Base-by-base conservation (phyloP, 1,284 basidiomycete species). In the Exobasidium rhododendri region DNA sequence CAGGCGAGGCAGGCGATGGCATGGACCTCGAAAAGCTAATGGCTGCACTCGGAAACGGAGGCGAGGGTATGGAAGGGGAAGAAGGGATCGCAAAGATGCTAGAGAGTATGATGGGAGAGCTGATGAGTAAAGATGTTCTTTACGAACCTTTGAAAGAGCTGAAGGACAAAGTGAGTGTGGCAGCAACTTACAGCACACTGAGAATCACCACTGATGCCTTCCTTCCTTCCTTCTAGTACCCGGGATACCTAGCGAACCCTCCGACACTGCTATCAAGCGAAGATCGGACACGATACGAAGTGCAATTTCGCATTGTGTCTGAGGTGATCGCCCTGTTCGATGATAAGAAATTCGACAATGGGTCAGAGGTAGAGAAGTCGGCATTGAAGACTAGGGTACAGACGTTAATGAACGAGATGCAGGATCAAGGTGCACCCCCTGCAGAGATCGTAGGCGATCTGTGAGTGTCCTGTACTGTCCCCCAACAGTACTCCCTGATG, bases 101-200 rank as follows among this genome's bases (percentile, higher is more conserved):
- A 24, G 92, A 97, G 79, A 86, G 83, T 44, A 91, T 97, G 89
- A 92, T 94, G 93, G 85, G 86, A 17, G 88, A 93, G 77, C 84
- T 98, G 51, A 92, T 98, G 91, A 88, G 87, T 80, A 93, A 92
- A 78, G 92, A 97, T 1, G 85, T 97, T 10, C 82, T 96, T 20
- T 91, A 97, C 74, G 93, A 96, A 68, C 94, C 94, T 0, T 81
- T 97, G 73, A 89, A 89, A 70, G 94, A 97, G 77, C 82, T 98
- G 31, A 84, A 86, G 17, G 86, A 89, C 17, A 92, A 93, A 82
- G 93, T 90, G 70, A 58, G 81, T 70, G 35, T 10, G 7, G 35
- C n/a, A n/a, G n/a, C n/a, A n/a, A n/a, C n/a, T 20, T 80, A 14
- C 24, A 45, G 31, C 7, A 43, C 49, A 11, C 47, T 40, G 49